phyloP scores from a whole-genome alignment of 2,329 filamentous ascomycete species.

The Rhinocladiella mackenziei region DNA sequence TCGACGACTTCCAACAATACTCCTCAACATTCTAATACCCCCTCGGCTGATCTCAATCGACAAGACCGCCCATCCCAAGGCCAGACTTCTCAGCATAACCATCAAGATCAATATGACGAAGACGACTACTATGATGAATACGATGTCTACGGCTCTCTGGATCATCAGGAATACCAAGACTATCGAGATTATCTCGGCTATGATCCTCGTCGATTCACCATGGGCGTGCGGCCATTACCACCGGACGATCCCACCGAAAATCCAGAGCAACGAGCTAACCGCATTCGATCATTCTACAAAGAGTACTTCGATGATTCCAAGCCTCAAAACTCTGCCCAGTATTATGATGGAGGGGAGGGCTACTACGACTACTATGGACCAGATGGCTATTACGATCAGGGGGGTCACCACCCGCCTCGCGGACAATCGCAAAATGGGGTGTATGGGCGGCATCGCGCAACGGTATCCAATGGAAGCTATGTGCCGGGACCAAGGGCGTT shows the following conservation, averaged over 20 bases:
- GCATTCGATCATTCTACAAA: slow-evolving; percentile 98
- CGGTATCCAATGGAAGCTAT: slow-evolving; percentile 35
- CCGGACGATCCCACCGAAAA: slow-evolving; percentile 84
- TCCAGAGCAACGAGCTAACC: slow-evolving; percentile 88
- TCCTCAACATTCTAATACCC: slow-evolving; percentile 5
- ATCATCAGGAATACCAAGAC: slow-evolving; percentile 18
- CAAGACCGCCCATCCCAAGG: slow-evolving; percentile 2
- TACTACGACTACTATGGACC: slow-evolving; percentile 60
- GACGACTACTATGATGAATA: slow-evolving; percentile 17
- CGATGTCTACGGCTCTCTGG: slow-evolving; percentile 9
- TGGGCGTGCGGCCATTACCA: slow-evolving; percentile 75
- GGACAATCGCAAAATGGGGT: slow-evolving; percentile 41
- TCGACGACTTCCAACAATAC: slow-evolving; percentile 1
- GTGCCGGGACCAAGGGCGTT: slow-evolving; percentile 58
- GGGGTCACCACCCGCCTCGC: slow-evolving; percentile 33
- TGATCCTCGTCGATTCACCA: slow-evolving; percentile 51
- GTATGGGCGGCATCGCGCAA: slow-evolving; percentile 25
- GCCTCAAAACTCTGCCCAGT: slow-evolving; percentile 64
- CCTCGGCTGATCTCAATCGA: slow-evolving; percentile 7
- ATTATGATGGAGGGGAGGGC: slow-evolving; percentile 62
- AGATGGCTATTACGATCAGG: slow-evolving; percentile 36
- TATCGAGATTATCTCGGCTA: slow-evolving; percentile 30
- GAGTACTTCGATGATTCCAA: slow-evolving; percentile 88
- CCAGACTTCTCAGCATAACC: slow-evolving; percentile 6
- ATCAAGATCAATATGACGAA: slow-evolving; percentile 9